A percentile compares a stretch with the other conserved stretches of the same genome.
Conservation (phyloP, 495 filamentous ascomycete genomes). For the Penicillium desertorum region DNA sequence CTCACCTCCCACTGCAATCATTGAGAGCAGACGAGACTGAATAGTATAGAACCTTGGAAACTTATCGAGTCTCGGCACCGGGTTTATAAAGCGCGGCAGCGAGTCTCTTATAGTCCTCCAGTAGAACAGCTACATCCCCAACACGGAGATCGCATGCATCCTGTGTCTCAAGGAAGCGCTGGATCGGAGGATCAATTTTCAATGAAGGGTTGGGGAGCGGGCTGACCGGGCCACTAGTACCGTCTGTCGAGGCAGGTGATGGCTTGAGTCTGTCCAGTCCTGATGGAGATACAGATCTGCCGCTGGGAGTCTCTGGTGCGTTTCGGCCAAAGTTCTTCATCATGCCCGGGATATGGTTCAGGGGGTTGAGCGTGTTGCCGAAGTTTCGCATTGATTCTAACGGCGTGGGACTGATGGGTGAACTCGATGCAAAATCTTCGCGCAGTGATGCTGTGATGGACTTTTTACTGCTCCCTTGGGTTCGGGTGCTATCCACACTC, state of each 20-base stretch:
- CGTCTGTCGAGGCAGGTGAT: constrained; percentile 28
- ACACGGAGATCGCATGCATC: constrained; percentile 76
- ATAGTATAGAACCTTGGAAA: neutral
- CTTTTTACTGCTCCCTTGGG: constrained; percentile 44
- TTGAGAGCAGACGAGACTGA: neutral
- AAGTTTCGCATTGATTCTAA: constrained; percentile 83
- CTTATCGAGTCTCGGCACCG: constrained; percentile 29
- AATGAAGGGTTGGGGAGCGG: constrained; percentile 16
- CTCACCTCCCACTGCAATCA: neutral
- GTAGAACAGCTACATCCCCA: constrained; percentile 75
- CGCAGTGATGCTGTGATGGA: constrained; percentile 28
- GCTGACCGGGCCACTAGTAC: constrained; percentile 19
- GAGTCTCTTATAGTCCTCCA: constrained; percentile 85
- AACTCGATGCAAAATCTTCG: constrained; percentile 27
- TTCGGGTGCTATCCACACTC: constrained; percentile 74
- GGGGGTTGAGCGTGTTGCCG: constrained; percentile 78
- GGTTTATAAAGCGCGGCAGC: constrained; percentile 48
- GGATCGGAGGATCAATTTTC: constrained; percentile 69
- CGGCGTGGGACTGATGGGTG: constrained; percentile 47
- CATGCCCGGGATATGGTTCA: constrained; percentile 73
- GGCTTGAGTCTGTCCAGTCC: constrained; percentile 32
- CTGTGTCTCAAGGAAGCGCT: constrained; percentile 77
- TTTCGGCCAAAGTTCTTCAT: constrained; percentile 74
- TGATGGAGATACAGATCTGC: constrained; percentile 28
- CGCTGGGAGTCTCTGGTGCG: constrained; percentile 37